These are phyloP conservation scores for Phytophthora quininea DNA, from an alignment of 352 stramenopile genomes.

Conservation along the genomic window DNA sequence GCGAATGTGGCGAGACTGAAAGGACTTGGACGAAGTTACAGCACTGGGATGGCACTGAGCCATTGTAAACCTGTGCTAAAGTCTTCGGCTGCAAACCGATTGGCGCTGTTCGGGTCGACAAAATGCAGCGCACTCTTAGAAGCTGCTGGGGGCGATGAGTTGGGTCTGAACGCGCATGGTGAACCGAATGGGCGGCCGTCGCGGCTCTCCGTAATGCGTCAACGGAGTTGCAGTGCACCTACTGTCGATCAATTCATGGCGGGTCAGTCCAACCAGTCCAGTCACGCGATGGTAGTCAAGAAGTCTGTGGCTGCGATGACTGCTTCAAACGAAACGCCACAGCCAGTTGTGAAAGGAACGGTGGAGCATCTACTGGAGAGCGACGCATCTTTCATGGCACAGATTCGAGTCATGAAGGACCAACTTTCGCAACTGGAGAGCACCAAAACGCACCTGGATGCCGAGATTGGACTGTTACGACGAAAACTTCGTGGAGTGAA, in stretches of 20 bases:
- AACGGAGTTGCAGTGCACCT: slow-evolving; percentile 16
- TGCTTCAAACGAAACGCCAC: not conserved
- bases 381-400: slow-evolving; percentile 64
- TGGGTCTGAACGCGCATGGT: slow-evolving; percentile 1
- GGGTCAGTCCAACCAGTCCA: not conserved
- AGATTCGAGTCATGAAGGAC: slow-evolving; percentile 64
- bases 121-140: slow-evolving; percentile 29
- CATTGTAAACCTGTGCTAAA: slow-evolving; percentile 28
- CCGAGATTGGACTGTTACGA: slow-evolving; percentile 53
- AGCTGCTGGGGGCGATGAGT: slow-evolving; percentile 2
- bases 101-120: slow-evolving; percentile 29
- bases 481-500: slow-evolving; percentile 70
- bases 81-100: slow-evolving; percentile 24
- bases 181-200: not conserved
- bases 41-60: slow-evolving; percentile 16
- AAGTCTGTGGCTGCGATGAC: slow-evolving; percentile 7
- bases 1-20: slow-evolving; percentile 28
- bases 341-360: slow-evolving; percentile 37
- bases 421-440: slow-evolving; percentile 53
- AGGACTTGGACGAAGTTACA: slow-evolving; percentile 27
- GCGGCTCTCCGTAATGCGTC: slow-evolving; percentile 1
- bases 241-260: slow-evolving; percentile 7
- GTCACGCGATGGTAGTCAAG: slow-evolving; percentile 7
- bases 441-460: slow-evolving; percentile 53
- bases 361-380: slow-evolving; percentile 76